Base-by-base conservation (phyloP, 805 yeast genomes). In the Schwanniomyces occidentalis region DNA sequence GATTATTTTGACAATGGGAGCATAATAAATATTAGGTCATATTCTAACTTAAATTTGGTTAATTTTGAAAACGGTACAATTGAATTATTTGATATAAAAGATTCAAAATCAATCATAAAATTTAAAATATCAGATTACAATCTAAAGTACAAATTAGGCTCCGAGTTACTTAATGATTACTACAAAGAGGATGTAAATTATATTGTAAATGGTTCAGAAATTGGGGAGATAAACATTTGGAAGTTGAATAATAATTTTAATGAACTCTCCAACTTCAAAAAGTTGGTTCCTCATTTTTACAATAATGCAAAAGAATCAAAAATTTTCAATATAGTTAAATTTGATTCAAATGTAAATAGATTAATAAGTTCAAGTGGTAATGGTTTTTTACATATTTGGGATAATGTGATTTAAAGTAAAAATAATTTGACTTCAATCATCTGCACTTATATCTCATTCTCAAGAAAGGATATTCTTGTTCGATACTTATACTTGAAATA, bases 371-470 rank as follows among this genome's bases (percentile, higher is more conserved):
- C 50, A n/a, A 40, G 50, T 32, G 58, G 51, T 2, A 40, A 37
- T 21, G 59, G 58, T 7, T 13, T 9, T 10, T 19, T 55, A 12
- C 51, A 53, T 34, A 14, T 48, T n/a, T 56, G 61, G 61, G 48
- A 56, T 17, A 46, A 40, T 23, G 45, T 42, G n/a, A 22, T 46
- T 10, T 46, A 37, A 28, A 15, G 8, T 19, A 17, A 4, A n/a
- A 12, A 8, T 26, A 16, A 13, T 10, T 8, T 14, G 3, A 3
- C n/a, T 26, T 26, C 8, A 9, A 10, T 10, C 15, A n/a, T n/a
- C n/a, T n/a, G n/a, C n/a, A n/a, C n/a, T n/a, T n/a, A n/a, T n/a
- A n/a, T n/a, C n/a, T n/a, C n/a, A n/a, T n/a, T n/a, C n/a, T n/a
- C n/a, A n/a, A n/a, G n/a, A n/a, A n/a, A n/a, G n/a, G n/a, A n/a